phyloP scores from a whole-genome alignment of 805 yeast species.

The Kuraishia floccosa region DNA sequence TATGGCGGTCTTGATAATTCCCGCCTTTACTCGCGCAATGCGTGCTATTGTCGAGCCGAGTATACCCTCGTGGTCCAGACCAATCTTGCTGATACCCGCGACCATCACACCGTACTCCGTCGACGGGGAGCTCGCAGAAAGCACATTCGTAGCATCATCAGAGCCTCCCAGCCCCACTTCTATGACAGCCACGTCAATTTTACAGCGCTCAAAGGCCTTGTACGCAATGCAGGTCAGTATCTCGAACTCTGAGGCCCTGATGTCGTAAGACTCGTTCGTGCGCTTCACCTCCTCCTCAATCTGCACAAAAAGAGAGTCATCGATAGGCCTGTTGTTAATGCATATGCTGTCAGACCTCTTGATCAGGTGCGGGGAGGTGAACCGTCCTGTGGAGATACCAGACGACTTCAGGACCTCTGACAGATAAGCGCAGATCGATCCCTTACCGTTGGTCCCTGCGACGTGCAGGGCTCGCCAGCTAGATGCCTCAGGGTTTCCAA shows the following conservation, averaged over 20 bases:
- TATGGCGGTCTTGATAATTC: slow-evolving; percentile 55
- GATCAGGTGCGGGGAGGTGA: slow-evolving; percentile 82
- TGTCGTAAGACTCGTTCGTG: slow-evolving; percentile 23
- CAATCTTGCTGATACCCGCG: slow-evolving; percentile 76
- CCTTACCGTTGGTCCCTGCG: slow-evolving; percentile 97
- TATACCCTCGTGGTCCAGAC: slow-evolving; percentile 73
- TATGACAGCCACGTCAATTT: slow-evolving; percentile 67
- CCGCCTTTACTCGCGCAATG: slow-evolving; percentile 79
- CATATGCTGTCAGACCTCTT: slow-evolving; percentile 66
- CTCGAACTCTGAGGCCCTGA: slow-evolving; percentile 85
- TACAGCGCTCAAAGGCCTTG: slow-evolving; percentile 48
- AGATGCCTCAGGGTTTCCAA: slow-evolving; percentile 60
- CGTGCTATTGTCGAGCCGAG: slow-evolving; percentile 54
- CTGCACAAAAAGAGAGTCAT: slow-evolving; percentile 27
- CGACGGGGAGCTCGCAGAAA: slow-evolving; percentile 2
- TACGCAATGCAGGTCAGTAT: slow-evolving; percentile 78
- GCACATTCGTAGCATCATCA: slow-evolving; percentile 78
- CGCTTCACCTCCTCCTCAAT: slow-evolving; percentile 29
- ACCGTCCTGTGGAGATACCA: slow-evolving; percentile 52
- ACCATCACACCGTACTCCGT: slow-evolving; percentile 25
- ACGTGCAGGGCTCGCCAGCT: slow-evolving; percentile 66
- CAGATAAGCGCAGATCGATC: slow-evolving; percentile 80
- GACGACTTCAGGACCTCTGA: slow-evolving; percentile 47
- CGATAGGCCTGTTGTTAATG: slow-evolving; percentile 49
- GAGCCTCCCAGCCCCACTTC: slow-evolving; percentile 95